Conservation (phyloP, 1,139 yeast genomes). For the Magnusiomyces sp. region DNA sequence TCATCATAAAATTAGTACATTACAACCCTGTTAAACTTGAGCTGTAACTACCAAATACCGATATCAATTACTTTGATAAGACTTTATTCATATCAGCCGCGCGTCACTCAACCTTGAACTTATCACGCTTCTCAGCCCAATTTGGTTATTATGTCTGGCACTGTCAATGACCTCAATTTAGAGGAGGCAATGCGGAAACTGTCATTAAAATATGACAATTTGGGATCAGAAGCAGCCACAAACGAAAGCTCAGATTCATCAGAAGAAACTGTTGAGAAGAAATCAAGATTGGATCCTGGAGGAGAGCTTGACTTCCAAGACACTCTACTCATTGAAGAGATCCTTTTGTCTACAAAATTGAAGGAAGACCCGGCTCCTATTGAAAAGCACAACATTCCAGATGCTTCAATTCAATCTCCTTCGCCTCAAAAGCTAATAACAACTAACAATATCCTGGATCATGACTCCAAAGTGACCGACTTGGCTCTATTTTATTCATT, state of each 20-base stretch:
- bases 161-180: no score
- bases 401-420: not conserved
- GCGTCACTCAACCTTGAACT: not conserved
- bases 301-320: no score
- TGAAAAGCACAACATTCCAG: not conserved
- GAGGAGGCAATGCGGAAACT: no score
- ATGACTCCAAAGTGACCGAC: not conserved
- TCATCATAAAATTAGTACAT: not conserved
- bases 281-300: no score
- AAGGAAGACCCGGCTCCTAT: not conserved
- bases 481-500: not conserved
- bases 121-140: not conserved
- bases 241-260: no score
- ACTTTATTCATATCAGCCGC: not conserved
- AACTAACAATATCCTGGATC: not conserved
- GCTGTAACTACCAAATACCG: not conserved
- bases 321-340: no score
- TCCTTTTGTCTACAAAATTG: not conserved
- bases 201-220: no score
- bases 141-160: no score
- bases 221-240: no score
- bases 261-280: no score
- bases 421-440: not conserved
- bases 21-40: not conserved
- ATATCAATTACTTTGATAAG: not conserved